Evolutionary conservation across 352 stramenopile genomes (phyloP).

Genomic region (Globisporangium spinosum): DNA sequence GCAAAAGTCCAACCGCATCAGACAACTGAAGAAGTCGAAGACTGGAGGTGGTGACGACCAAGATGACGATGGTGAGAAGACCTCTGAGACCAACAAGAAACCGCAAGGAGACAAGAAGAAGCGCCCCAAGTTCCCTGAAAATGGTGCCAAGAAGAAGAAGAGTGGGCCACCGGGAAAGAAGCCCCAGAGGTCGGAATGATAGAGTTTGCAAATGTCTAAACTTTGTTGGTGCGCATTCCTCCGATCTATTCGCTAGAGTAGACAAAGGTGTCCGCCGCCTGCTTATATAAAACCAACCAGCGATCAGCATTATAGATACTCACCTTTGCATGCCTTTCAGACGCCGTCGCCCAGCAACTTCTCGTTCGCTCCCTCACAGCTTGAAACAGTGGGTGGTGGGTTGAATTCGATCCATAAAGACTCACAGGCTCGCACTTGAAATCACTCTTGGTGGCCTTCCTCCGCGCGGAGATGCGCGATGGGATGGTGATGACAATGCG

Average conservation of each 20-base stretch:
- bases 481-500: not conserved
- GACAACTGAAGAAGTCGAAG: slow-evolving; percentile 40
- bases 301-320: not conserved
- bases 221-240: not conserved
- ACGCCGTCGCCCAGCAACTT: not conserved
- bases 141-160: slow-evolving; percentile 7
- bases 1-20: slow-evolving; percentile 72
- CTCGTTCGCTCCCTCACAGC: not conserved
- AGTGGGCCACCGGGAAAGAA: not conserved
- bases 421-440: not conserved
- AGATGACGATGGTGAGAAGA: not conserved
- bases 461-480: not conserved
- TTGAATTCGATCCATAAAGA: not conserved
- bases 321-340: not conserved
- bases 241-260: not conserved
- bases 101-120: slow-evolving; percentile 8
- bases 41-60: not conserved
- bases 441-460: not conserved
- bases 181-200: not conserved
- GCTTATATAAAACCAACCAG: not conserved
- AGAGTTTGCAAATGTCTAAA: not conserved
- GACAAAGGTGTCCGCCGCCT: not conserved
- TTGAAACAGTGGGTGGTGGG: not conserved
- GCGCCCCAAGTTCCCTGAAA: slow-evolving; percentile 14
- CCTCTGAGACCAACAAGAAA: not conserved